Evolutionary conservation across 1,284 basidiomycete genomes (phyloP).

Genomic region (Trametes polyzona): DNA sequence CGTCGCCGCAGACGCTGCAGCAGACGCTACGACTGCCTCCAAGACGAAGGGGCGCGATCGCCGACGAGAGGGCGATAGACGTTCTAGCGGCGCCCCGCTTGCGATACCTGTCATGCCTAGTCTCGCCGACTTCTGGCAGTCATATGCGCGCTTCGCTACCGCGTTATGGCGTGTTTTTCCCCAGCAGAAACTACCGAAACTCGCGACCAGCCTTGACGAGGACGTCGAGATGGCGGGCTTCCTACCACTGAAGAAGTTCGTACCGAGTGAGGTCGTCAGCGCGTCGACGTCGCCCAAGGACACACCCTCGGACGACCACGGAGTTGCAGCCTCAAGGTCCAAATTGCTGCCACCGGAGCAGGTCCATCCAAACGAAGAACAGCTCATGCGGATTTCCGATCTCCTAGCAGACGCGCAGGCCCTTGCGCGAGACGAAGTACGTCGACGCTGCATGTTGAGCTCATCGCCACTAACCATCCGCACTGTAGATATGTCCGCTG

Average conservation of each 20-base stretch:
- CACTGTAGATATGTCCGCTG: slow-evolving; percentile 16
- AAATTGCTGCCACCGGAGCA: slow-evolving; percentile 44
- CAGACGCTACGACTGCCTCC: slow-evolving; percentile 26
- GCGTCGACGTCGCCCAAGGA: slow-evolving; percentile 32
- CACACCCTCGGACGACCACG: slow-evolving; percentile 6
- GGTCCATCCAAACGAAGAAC: slow-evolving; percentile 93
- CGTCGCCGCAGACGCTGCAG: neutral
- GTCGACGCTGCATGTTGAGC: neutral
- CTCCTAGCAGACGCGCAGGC: slow-evolving; percentile 76
- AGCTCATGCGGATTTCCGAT: slow-evolving; percentile 92
- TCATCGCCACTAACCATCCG: neutral
- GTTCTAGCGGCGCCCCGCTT: slow-evolving; percentile 8
- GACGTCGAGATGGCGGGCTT: slow-evolving; percentile 92
- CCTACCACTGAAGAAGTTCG: slow-evolving; percentile 70
- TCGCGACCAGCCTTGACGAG: slow-evolving; percentile 81
- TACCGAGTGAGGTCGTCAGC: slow-evolving; percentile 42
- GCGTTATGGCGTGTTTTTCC: slow-evolving; percentile 76
- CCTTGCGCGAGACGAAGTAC: slow-evolving; percentile 63
- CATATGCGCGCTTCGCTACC: slow-evolving; percentile 72
- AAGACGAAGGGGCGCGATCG: slow-evolving; percentile 24
- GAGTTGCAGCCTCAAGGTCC: slow-evolving; percentile 2
- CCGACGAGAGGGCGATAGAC: slow-evolving; percentile 16
- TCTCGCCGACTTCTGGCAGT: slow-evolving; percentile 71
- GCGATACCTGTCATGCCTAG: slow-evolving; percentile 26
- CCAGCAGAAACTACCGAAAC: slow-evolving; percentile 60